These are phyloP conservation scores for Melaleuca alternifolia DNA, from an alignment of 345 rosid genomes.

Conservation along the genomic window DNA sequence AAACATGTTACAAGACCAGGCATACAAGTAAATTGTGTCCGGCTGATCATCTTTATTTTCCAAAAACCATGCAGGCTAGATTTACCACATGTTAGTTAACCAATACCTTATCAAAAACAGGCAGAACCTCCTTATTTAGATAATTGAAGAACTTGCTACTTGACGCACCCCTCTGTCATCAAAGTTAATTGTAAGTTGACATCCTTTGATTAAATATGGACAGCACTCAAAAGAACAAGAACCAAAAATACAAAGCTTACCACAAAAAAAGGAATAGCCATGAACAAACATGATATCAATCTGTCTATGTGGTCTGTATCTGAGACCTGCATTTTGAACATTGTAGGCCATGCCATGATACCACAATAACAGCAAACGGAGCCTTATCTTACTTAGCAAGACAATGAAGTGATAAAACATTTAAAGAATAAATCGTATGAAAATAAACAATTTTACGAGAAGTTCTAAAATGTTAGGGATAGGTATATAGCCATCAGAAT, in stretches of 20 bases:
- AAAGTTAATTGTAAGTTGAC: neutral
- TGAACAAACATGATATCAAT: conserved; percentile 84
- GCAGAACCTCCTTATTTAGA: conserved; percentile 77
- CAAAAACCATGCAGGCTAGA: neutral
- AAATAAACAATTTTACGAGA: neutral
- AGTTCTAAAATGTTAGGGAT: neutral
- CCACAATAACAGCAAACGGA: neutral
- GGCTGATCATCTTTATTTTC: neutral
- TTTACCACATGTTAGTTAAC: neutral
- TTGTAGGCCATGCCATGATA: neutral
- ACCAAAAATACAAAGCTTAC: conserved; percentile 23
- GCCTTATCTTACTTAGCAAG: neutral
- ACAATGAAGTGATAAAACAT: neutral
- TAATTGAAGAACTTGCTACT: conserved; percentile 85
- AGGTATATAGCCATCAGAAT: neutral
- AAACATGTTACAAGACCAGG: neutral
- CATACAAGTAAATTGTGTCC: neutral
- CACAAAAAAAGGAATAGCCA: conserved; percentile 93
- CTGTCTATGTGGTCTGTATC: conserved; percentile 94
- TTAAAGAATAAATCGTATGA: neutral
- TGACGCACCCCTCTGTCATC: conserved; percentile 76
- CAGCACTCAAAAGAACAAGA: neutral
- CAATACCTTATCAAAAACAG: conserved; percentile 86
- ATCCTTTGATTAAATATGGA: neutral
- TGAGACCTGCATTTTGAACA: conserved; percentile 49